Conservation (phyloP, 106 monocot genomes). For the Xerophyta viscosa region DNA sequence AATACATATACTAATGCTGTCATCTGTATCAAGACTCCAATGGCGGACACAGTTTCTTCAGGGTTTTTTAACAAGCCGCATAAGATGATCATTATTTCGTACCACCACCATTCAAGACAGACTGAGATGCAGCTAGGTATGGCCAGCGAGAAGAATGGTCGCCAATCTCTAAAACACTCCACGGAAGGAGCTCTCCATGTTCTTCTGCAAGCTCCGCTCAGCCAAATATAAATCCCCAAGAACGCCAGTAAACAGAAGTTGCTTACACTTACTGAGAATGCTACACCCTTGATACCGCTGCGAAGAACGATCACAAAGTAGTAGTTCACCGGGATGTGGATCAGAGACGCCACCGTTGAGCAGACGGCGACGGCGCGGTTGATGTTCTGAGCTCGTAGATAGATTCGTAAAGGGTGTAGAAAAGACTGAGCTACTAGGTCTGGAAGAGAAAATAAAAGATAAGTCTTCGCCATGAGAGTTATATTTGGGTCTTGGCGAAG, state of each 20-base stretch:
- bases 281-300: slow-evolving; percentile 16
- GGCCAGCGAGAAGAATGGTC: slow-evolving; percentile 9
- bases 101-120: slow-evolving; percentile 39
- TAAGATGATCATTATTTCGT: slow-evolving; percentile 26
- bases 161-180: slow-evolving; percentile 26
- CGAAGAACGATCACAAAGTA: slow-evolving; percentile 4
- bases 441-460: slow-evolving; percentile 8
- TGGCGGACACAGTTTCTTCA: slow-evolving; percentile 7
- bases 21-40: slow-evolving; percentile 19
- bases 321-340: slow-evolving; percentile 11
- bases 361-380: background rate
- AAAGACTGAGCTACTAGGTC: slow-evolving; percentile 11
- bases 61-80: slow-evolving; percentile 15
- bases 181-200: background rate
- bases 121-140: slow-evolving; percentile 20
- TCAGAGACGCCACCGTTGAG: background rate
- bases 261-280: background rate
- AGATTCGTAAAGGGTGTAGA: slow-evolving; percentile 17
- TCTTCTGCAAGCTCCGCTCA: slow-evolving; percentile 1
- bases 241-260: slow-evolving; percentile 5
- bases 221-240: background rate
- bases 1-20: slow-evolving; percentile 15
- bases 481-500: slow-evolving; percentile 11
- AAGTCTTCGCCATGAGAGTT: background rate
- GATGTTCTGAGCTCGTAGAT: slow-evolving; percentile 7